These are phyloP conservation scores for Jacaranda copaia DNA, from an alignment of 257 asterid genomes.

Conservation along the genomic window DNA sequence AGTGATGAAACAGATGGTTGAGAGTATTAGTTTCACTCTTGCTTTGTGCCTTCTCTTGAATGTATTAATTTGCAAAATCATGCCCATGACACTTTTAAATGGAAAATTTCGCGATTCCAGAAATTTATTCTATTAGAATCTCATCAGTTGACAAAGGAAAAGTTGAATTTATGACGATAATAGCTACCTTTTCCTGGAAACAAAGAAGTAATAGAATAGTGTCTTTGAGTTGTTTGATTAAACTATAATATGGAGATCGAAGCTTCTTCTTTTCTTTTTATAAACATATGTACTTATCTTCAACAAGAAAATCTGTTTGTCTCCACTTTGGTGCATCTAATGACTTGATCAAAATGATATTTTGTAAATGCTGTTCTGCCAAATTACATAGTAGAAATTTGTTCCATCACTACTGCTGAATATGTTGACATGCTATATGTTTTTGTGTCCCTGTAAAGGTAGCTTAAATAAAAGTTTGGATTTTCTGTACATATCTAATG, in stretches of 20 bases:
- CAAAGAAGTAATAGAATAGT: background rate
- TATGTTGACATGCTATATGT: background rate
- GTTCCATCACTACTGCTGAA: background rate
- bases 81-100: background rate
- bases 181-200: background rate
- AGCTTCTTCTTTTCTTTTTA: background rate
- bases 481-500: background rate
- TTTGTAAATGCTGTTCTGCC: background rate
- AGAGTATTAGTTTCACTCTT: conserved; percentile 4
- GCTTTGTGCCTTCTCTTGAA: conserved; percentile 15
- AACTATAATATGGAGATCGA: background rate
- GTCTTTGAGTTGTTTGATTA: background rate
- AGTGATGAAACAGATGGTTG: background rate
- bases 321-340: background rate
- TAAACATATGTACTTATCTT: background rate
- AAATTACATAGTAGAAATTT: background rate
- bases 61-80: background rate
- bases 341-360: background rate
- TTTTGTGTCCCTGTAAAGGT: background rate
- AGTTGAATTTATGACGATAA: background rate
- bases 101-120: background rate
- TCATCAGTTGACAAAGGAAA: background rate
- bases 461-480: background rate
- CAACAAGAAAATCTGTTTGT: background rate
- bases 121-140: background rate